phyloP scores from a whole-genome alignment of 148 eudicot species.

The Nyssa sinensis region DNA sequence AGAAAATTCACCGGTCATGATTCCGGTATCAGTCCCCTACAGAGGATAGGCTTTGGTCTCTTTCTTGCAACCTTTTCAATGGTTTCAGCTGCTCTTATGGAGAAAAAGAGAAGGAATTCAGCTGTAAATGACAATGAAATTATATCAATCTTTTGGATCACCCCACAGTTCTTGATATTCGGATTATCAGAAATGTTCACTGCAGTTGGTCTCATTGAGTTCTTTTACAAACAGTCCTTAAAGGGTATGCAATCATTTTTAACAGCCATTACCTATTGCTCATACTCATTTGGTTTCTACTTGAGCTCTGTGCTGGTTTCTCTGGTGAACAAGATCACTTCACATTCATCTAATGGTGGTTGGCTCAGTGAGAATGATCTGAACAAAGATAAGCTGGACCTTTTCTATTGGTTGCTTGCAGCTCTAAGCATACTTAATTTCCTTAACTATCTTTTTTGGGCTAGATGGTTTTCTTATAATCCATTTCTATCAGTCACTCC shows the following conservation, averaged over 20 bases:
- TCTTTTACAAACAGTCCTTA: constrained; percentile 74
- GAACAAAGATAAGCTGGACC: constrained; percentile 71
- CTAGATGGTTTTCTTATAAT: constrained; percentile 56
- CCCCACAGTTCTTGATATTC: constrained; percentile 79
- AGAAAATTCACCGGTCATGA: constrained; percentile 56
- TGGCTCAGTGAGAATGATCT: constrained; percentile 81
- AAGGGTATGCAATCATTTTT: constrained; percentile 82
- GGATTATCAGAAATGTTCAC: constrained; percentile 95
- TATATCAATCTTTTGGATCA: constrained; percentile 65
- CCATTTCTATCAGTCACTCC: constrained; percentile 22
- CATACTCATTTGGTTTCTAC: constrained; percentile 87
- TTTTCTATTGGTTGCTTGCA: constrained; percentile 86
- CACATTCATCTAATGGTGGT: constrained; percentile 32
- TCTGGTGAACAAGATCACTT: constrained; percentile 61
- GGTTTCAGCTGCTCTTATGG: constrained; percentile 73
- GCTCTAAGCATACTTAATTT: constrained; percentile 63
- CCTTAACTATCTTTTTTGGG: constrained; percentile 71
- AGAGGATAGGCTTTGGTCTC: constrained; percentile 73
- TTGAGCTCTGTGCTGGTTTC: constrained; percentile 76
- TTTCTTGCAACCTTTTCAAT: constrained; percentile 73
- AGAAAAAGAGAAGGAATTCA: constrained; percentile 42
- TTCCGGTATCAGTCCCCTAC: constrained; percentile 76
- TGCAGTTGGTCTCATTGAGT: constrained; percentile 84
- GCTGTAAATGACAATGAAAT: constrained; percentile 13
- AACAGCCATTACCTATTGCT: constrained; percentile 82